phyloP scores from a whole-genome alignment of 805 yeast species.

The Starmerella khaoyaiensis region DNA sequence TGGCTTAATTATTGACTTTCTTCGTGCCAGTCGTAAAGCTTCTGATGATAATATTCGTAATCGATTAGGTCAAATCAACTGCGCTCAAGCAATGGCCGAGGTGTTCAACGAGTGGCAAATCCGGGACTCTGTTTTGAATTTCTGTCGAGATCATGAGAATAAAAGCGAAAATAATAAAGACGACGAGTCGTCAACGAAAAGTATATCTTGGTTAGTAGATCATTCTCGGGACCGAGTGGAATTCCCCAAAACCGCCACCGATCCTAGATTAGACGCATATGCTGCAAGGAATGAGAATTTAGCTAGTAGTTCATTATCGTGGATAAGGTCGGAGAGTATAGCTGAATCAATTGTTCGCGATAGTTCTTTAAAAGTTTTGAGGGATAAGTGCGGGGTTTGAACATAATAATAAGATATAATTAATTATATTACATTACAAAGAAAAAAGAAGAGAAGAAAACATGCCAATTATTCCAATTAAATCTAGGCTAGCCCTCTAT shows the following conservation, averaged over 20 bases:
- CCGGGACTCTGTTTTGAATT: slow-evolving; percentile 16
- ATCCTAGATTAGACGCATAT: slow-evolving; percentile 23
- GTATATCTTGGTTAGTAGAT: slow-evolving; percentile 15
- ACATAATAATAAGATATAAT: no score
- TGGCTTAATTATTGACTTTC: slow-evolving; percentile 21
- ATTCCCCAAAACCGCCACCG: slow-evolving; percentile 17
- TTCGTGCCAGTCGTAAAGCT: slow-evolving; percentile 22
- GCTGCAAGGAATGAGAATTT: slow-evolving; percentile 20
- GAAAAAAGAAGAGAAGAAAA: neutral
- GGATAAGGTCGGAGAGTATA: slow-evolving; percentile 17
- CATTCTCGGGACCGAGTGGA: slow-evolving; percentile 19
- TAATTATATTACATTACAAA: no score
- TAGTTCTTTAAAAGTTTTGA: slow-evolving; percentile 12
- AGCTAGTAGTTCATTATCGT: slow-evolving; percentile 6
- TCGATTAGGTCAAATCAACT: slow-evolving; percentile 21
- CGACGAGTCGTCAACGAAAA: slow-evolving; percentile 2
- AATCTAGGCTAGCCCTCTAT: neutral
- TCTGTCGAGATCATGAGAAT: slow-evolving; percentile 11
- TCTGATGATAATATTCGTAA: slow-evolving; percentile 26
- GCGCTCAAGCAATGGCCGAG: slow-evolving; percentile 14
- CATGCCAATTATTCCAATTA: neutral
- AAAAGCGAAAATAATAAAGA: slow-evolving; percentile 3
- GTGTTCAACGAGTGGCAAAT: slow-evolving; percentile 18
- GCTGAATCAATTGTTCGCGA: slow-evolving; percentile 17
- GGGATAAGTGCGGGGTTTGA: slow-evolving; percentile 18